Percentiles rank a stretch among this genome's conserved stretches.
Conservation (phyloP, 768 basidiomycete genomes). For the Boletus pseudo-olivaceus region DNA sequence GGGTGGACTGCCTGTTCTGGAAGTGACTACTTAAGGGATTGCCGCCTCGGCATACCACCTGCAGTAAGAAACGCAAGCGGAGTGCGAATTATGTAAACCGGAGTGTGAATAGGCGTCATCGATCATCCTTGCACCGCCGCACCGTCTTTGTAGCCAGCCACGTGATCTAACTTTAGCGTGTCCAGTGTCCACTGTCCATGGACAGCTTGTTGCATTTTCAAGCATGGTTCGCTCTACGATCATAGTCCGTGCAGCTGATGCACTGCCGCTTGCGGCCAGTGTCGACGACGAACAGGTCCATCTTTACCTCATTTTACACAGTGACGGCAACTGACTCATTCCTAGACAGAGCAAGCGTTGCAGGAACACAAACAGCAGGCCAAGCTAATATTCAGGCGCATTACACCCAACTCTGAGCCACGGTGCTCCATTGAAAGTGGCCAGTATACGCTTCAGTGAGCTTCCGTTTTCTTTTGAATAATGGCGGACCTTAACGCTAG, state of each 20-base stretch:
- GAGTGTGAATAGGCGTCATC: no score
- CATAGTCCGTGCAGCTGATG: slow-evolving; percentile 81
- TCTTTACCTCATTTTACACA: neutral
- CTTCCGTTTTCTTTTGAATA: slow-evolving; percentile 16
- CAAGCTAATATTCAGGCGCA: slow-evolving; percentile 92
- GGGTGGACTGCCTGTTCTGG: no score
- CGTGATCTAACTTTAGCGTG: slow-evolving; percentile 11
- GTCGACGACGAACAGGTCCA: slow-evolving; percentile 95
- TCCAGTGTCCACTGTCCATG: slow-evolving; percentile 1
- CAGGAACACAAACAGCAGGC: slow-evolving; percentile 99
- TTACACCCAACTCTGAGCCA: slow-evolving; percentile 92
- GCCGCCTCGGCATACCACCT: no score
- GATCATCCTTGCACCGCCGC: neutral
- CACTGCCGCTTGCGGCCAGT: slow-evolving; percentile 88
- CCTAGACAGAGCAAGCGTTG: slow-evolving; percentile 85
- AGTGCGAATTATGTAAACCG: no score
- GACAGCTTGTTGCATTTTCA: neutral
- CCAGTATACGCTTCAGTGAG: slow-evolving; percentile 92
- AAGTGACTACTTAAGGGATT: no score
- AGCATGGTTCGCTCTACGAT: slow-evolving; percentile 85
- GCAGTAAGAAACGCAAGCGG: no score
- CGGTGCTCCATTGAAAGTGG: slow-evolving; percentile 97
- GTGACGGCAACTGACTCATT: slow-evolving; percentile 1
- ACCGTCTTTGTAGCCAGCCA: slow-evolving; percentile 1
- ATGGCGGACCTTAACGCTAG: slow-evolving; percentile 4